A percentile compares a stretch with the other conserved stretches of the same genome.
phyloP scores from a whole-genome alignment of 140 eudicot genomes.

The Bidens hawaiensis region DNA sequence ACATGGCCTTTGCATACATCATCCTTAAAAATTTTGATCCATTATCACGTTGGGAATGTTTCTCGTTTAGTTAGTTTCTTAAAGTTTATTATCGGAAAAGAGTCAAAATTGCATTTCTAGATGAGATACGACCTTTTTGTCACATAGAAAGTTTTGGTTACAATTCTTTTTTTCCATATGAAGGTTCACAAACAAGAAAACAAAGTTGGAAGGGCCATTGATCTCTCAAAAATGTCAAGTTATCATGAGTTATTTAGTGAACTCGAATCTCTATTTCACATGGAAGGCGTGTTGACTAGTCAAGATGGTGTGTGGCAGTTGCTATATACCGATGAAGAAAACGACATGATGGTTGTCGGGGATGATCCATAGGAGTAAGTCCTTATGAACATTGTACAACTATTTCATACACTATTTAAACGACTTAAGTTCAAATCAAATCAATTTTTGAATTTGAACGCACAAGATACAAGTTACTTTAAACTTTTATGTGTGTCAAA shows the following conservation, averaged over 20 bases:
- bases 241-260: conserved; percentile 60
- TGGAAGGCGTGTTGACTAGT: conserved; percentile 67
- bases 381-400: neutral
- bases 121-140: neutral
- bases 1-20: too few species aligned
- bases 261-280: conserved; percentile 70
- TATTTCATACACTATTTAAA: neutral
- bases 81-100: too few species aligned
- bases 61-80: neutral
- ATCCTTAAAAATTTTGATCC: too few species aligned
- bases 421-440: too few species aligned
- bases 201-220: conserved; percentile 86
- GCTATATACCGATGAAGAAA: conserved; percentile 69
- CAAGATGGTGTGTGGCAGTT: conserved; percentile 69
- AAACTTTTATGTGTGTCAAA: too few species aligned
- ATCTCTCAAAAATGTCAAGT: conserved; percentile 62
- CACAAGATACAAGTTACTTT: too few species aligned
- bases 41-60: too few species aligned
- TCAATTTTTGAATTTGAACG: too few species aligned
- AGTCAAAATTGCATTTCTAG: neutral
- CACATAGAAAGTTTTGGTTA: neutral
- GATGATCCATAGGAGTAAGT: conserved; percentile 98
- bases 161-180: neutral
- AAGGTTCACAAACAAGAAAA: conserved; percentile 95
- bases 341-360: conserved; percentile 84